Base-by-base conservation (phyloP, 495 filamentous ascomycete genomes). In the Aspergillus cavernicola region DNA sequence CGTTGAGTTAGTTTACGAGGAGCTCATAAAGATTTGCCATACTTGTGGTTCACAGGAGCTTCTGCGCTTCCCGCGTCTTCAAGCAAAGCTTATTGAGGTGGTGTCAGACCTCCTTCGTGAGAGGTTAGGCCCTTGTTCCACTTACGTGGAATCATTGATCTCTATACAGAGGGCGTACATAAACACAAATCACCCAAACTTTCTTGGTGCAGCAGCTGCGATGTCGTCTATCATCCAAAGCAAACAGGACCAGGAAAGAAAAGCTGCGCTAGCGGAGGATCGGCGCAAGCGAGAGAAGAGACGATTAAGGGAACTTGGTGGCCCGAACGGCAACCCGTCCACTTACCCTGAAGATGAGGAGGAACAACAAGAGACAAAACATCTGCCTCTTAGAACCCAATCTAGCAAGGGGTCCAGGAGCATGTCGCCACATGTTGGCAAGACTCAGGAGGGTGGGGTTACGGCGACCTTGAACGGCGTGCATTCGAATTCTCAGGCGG, bases 171-270 rank as follows among this genome's bases (percentile, higher is more conserved):
- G 93, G 53, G 93, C 93, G 13, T 99, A 99, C 67, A 97, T 99
- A 69, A 99, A 99, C 70, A 99, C 93, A 35, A 99, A 99, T 65
- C 93, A 99, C 60, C 93, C 93, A 28, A 99, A 99, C 62, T 99
- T 99, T 76, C 81, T 97, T 18, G 95, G 93, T 37, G 93, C 93
- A 10, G 92, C 93, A 6, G 92, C 90, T n/a, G 93, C 93, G 22
- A 99, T 99, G 93, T 89, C 88, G 49, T 87, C 91, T 9, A 92
- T 97, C 43, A 92, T 99, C 32, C 87, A 85, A 61, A 90, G 86
- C 62, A 95, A 91, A 68, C 90, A 97, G 64, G 92, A 99, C 53
- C 85, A 90, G 65, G 93, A 97, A 64, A 82, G 88, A 64, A 91
- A 90, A 66, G 82, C 79, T 28, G 70, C 88, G 31, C 72, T 87